Base-by-base conservation (phyloP, 345 rosid genomes). In the Corchorus capsularis region DNA sequence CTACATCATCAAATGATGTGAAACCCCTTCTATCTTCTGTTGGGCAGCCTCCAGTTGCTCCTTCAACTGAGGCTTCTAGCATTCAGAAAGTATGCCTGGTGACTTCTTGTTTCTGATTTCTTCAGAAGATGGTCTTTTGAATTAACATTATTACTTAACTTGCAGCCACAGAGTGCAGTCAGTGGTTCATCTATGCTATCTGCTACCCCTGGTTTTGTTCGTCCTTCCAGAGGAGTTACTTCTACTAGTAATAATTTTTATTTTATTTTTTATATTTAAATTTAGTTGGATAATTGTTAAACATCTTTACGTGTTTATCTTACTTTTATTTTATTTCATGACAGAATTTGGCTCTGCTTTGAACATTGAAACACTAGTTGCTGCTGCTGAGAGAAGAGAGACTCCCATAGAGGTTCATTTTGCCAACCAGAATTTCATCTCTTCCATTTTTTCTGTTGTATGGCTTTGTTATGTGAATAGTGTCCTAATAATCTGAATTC, bases 271-370 rank as follows among this genome's bases (percentile, higher is more conserved):
- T 69, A 81, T 71, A 73, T 74, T 46, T 6, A 50, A 72, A 75
- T 78, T 73, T n/a, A 49, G 72, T 43, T 19, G 64, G 27, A 27
- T 27, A 27, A 27, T 27, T 27, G 0, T 27, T 27, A 27, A 27
- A 27, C 27, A 27, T 27, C 27, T 27, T 27, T 27, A 27, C 27
- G 27, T 27, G 27, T 27, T 27, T 27, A 27, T 27, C 61, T 54
- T 4, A 12, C 27, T 50, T 14, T 2, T 52, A 14, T 34, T 49
- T 54, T 65, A 52, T 14, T 77, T 49, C 76, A 10, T 52, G 82
- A 66, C 82, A 96, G 99, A 94, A 79, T 96, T 95, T 87, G 98
- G 99, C 78, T 93, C 99, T 75, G 94, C 99, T 54, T 79, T 96
- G 91, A 96, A 91, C 85, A 92, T 96, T 73, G 99, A 91, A 85